phyloP scores from a whole-genome alignment of 1,139 yeast species.

The Zygosaccharomyces pseudobailii region DNA sequence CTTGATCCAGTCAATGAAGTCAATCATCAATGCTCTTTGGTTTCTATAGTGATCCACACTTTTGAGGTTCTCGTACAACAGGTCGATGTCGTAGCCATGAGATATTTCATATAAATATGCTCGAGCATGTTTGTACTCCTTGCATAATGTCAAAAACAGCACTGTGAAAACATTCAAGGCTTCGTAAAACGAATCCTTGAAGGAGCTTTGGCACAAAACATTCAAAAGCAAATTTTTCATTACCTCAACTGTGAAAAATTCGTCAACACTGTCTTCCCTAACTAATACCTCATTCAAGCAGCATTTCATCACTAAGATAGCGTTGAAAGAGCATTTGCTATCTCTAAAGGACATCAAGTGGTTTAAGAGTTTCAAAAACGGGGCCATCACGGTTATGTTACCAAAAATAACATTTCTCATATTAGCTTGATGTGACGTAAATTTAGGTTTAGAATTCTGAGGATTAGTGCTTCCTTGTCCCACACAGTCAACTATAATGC shows the following conservation, averaged over 20 bases:
- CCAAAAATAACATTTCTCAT: constrained; percentile 62
- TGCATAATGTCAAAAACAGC: constrained; percentile 68
- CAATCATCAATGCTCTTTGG: constrained; percentile 69
- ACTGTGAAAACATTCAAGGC: constrained; percentile 84
- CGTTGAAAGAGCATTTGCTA: constrained; percentile 87
- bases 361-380: constrained; percentile 69
- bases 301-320: constrained; percentile 73
- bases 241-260: constrained; percentile 54
- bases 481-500: constrained; percentile 80
- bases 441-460: constrained; percentile 30
- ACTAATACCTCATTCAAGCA: constrained; percentile 57
- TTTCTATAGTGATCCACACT: constrained; percentile 63
- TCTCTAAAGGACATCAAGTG: constrained; percentile 81
- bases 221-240: constrained; percentile 49
- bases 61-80: constrained; percentile 56
- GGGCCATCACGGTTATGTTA: constrained; percentile 66
- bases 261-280: constrained; percentile 73
- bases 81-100: constrained; percentile 39
- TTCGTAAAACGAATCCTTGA: constrained; percentile 83
- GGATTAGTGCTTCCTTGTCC: constrained; percentile 51
- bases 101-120: constrained; percentile 38
- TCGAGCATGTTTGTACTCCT: constrained; percentile 42
- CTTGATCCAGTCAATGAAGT: constrained; percentile 47
- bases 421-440: constrained; percentile 54
- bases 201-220: constrained; percentile 70